Percentiles rank a stretch among this genome's conserved stretches.
phyloP scores from a whole-genome alignment of 2,329 filamentous ascomycete species.

The Fusarium sp. region DNA sequence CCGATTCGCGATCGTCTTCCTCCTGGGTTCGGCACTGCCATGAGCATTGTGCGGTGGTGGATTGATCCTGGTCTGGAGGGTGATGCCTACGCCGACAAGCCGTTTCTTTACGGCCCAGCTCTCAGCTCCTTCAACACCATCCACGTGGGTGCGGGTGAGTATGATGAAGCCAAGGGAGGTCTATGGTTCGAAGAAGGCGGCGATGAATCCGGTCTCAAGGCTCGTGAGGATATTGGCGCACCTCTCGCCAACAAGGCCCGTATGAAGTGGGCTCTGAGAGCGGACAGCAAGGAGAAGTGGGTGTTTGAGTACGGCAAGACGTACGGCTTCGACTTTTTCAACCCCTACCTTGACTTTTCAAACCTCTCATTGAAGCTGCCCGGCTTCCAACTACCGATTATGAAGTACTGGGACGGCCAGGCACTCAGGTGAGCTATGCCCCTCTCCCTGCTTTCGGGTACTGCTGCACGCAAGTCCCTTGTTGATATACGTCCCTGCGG shows the following conservation, averaged over 20 bases:
- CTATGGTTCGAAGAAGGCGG: constrained; percentile 74
- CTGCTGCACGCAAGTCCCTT: not conserved
- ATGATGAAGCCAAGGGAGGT: constrained; percentile 60
- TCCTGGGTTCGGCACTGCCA: constrained; percentile 84
- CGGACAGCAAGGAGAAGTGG: constrained; percentile 62
- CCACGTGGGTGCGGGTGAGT: constrained; percentile 67
- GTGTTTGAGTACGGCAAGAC: constrained; percentile 64
- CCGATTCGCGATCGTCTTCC: constrained; percentile 89
- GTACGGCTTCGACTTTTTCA: constrained; percentile 79
- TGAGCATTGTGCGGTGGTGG: constrained; percentile 88
- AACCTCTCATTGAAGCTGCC: constrained; percentile 78
- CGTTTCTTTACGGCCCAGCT: constrained; percentile 86
- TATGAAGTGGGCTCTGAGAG: constrained; percentile 68
- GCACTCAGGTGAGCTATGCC: constrained; percentile 70
- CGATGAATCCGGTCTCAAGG: constrained; percentile 63
- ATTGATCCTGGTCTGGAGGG: constrained; percentile 92
- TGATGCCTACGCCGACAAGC: constrained; percentile 87
- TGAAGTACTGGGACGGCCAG: constrained; percentile 85
- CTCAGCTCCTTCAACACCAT: constrained; percentile 84
- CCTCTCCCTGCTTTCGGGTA: constrained; percentile 13
- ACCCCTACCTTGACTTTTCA: constrained; percentile 88
- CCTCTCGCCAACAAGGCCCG: constrained; percentile 63
- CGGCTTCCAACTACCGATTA: constrained; percentile 77
- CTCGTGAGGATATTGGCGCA: constrained; percentile 59
- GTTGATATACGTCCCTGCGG: constrained; percentile 8